Conservation (phyloP, 1,284 basidiomycete species). For the Ceratobasidium sp. region DNA sequence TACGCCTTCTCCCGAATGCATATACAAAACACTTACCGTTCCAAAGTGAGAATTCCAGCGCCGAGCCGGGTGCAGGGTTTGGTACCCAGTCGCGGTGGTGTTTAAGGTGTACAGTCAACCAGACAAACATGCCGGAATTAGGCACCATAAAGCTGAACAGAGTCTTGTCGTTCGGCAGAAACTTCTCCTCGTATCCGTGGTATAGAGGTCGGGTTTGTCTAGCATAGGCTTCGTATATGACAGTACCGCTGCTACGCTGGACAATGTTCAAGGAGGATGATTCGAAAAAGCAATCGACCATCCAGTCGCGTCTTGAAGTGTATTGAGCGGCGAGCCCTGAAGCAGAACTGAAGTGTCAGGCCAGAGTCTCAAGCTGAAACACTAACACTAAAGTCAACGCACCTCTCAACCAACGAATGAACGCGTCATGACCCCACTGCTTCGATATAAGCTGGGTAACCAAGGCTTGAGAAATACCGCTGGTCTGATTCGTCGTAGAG, state of each 20-base stretch:
- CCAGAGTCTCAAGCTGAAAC: background rate
- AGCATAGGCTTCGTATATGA: slow-evolving; percentile 27
- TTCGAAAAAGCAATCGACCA: slow-evolving; percentile 70
- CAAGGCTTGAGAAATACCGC: slow-evolving; percentile 62
- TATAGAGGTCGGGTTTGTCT: slow-evolving; percentile 48
- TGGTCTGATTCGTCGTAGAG: slow-evolving; percentile 25
- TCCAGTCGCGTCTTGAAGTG: slow-evolving; percentile 69
- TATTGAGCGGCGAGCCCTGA: slow-evolving; percentile 71
- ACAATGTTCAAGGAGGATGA: slow-evolving; percentile 3
- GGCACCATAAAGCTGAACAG: slow-evolving; percentile 81
- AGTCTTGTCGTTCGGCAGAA: slow-evolving; percentile 55
- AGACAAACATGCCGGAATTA: slow-evolving; percentile 77
- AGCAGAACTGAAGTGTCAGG: background rate
- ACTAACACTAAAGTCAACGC: slow-evolving; percentile 54
- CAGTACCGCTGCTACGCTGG: background rate
- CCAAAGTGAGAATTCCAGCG: slow-evolving; percentile 71
- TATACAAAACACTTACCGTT: slow-evolving; percentile 46
- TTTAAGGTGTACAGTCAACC: slow-evolving; percentile 77
- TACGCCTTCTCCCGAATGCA: background rate
- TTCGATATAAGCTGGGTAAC: slow-evolving; percentile 73
- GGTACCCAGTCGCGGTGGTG: slow-evolving; percentile 63
- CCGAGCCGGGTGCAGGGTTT: slow-evolving; percentile 59
- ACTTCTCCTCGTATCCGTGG: slow-evolving; percentile 65
- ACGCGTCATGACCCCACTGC: slow-evolving; percentile 78
- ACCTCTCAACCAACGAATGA: slow-evolving; percentile 82